Conservation (phyloP, 371 early-diverging fungal species). For the Circinella minor region DNA sequence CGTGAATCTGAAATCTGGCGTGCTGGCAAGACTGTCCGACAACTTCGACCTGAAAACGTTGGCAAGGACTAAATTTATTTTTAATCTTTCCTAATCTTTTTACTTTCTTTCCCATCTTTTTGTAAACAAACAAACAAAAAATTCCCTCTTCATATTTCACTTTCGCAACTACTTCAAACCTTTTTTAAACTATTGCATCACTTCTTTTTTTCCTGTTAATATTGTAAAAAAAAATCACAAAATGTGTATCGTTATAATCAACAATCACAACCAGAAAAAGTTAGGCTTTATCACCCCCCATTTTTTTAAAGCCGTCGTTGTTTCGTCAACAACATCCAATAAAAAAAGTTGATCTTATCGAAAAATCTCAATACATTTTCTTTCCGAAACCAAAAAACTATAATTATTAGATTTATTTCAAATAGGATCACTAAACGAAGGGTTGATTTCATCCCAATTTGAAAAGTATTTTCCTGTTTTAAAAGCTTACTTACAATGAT, state of each 20-base stretch:
- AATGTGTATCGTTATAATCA: no score
- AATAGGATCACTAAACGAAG: no score
- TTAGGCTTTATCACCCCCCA: no score
- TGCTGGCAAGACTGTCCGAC: slow-evolving; percentile 90
- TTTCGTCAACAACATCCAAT: background rate
- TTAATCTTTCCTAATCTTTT: background rate
- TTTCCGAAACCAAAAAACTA: background rate
- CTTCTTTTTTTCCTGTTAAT: background rate
- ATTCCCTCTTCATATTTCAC: background rate
- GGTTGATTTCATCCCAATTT: no score
- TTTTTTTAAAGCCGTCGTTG: background rate
- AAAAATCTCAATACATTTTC: background rate
- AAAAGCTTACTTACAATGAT: no score
- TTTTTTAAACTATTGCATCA: background rate
- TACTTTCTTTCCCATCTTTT: background rate
- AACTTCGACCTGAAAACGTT: slow-evolving; percentile 81
- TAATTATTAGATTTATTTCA: no score
- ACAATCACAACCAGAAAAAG: no score
- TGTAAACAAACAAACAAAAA: background rate
- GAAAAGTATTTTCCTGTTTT: no score
- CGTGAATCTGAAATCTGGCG: slow-evolving; percentile 67
- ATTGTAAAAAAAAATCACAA: no score
- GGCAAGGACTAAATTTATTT: slow-evolving; percentile 36
- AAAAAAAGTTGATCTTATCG: slow-evolving; percentile 4
- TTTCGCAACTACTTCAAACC: no score